phyloP scores from a whole-genome alignment of 148 eudicot genomes.

The Amaranthus hypochondriacus region DNA sequence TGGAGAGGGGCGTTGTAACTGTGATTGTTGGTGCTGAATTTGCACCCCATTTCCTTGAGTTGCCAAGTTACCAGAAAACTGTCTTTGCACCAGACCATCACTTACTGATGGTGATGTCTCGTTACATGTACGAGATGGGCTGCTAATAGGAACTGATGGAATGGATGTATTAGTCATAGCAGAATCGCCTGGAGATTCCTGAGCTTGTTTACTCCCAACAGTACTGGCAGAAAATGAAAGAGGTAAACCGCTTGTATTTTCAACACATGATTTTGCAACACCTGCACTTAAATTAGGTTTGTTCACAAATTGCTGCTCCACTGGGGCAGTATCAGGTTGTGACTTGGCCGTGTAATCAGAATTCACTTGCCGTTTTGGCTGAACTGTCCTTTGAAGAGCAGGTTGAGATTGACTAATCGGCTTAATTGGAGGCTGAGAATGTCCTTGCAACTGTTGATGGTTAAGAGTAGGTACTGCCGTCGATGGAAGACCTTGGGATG shows the following conservation, averaged over 20 bases:
- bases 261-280: slow-evolving; percentile 26
- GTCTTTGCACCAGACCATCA: slow-evolving; percentile 38
- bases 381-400: slow-evolving; percentile 37
- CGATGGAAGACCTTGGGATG: slow-evolving; percentile 38
- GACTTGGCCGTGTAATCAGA: slow-evolving; percentile 39
- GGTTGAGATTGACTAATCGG: slow-evolving; percentile 38
- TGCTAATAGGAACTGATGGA: slow-evolving; percentile 32
- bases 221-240: slow-evolving; percentile 33
- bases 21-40: slow-evolving; percentile 40
- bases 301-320: slow-evolving; percentile 32
- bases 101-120: slow-evolving; percentile 36
- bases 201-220: slow-evolving; percentile 32
- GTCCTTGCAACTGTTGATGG: slow-evolving; percentile 37
- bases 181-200: slow-evolving; percentile 37
- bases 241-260: slow-evolving; percentile 25
- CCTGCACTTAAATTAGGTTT: slow-evolving; percentile 27
- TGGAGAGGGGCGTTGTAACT: slow-evolving; percentile 33
- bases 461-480: slow-evolving; percentile 37
- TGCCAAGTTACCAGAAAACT: slow-evolving; percentile 34
- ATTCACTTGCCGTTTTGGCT: slow-evolving; percentile 40
- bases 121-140: slow-evolving; percentile 28
- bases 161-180: slow-evolving; percentile 28
- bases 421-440: slow-evolving; percentile 40
- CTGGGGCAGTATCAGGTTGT: slow-evolving; percentile 33
- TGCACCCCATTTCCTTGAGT: slow-evolving; percentile 33